These are phyloP conservation scores for Cyclotella kingstonii DNA, from an alignment of 108 stramenopile genomes.

Conservation along the genomic window DNA sequence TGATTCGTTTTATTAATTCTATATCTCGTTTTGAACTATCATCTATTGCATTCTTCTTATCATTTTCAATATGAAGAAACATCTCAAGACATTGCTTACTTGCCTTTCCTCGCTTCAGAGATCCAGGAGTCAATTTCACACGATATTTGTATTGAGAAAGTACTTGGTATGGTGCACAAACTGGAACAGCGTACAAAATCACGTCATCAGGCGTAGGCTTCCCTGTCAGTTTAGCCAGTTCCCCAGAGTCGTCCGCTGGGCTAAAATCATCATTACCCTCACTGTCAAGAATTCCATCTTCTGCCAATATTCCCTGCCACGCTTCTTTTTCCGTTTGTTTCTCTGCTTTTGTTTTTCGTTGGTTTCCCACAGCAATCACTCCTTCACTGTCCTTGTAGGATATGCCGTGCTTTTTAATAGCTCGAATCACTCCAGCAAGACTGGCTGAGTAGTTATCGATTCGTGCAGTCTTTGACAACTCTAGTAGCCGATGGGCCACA, in stretches of 20 bases:
- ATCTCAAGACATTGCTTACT: constrained; percentile 81
- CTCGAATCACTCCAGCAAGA: constrained; percentile 82
- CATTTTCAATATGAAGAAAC: constrained; percentile 52
- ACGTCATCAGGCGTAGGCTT: constrained; percentile 81
- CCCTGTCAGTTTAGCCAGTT: constrained; percentile 79
- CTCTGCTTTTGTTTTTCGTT: constrained; percentile 74
- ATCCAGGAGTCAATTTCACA: constrained; percentile 86
- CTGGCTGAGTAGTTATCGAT: constrained; percentile 85
- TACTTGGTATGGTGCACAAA: constrained; percentile 91
- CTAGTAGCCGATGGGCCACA: constrained; percentile 64
- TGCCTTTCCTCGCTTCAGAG: constrained; percentile 84
- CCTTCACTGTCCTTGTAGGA: constrained; percentile 10
- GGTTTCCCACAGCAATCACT: constrained; percentile 27
- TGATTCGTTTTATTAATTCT: constrained; percentile 76
- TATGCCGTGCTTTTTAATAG: constrained; percentile 67
- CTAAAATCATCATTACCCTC: constrained; percentile 55
- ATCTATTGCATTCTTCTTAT: constrained; percentile 23
- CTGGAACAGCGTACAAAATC: constrained; percentile 86
- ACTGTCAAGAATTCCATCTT: constrained; percentile 68
- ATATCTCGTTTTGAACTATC: constrained; percentile 46
- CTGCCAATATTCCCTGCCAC: constrained; percentile 78
- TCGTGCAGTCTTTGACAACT: constrained; percentile 52
- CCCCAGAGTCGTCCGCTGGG: constrained; percentile 72
- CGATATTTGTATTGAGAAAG: constrained; percentile 84
- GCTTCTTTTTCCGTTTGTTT: constrained; percentile 68